Base-by-base conservation (phyloP, 2,329 filamentous ascomycete species). In the Mariannaea sp. region DNA sequence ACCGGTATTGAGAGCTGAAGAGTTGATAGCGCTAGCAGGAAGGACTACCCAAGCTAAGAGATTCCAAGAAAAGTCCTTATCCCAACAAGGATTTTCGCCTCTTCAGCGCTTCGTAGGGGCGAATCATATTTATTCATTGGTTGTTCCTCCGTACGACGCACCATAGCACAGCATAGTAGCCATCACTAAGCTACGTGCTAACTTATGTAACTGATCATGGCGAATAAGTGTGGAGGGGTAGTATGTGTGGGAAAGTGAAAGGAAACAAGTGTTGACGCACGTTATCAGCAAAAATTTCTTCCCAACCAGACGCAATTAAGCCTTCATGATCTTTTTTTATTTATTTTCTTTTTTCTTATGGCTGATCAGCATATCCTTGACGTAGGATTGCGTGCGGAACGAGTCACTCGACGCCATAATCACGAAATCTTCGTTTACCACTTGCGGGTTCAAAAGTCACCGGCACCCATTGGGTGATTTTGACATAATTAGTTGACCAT, bases 1-100 rank as follows among this genome's bases (percentile, higher is more conserved):
- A 46, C 45, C 45, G 49, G 49, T 39, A 44, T 49, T 53, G 49
- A 45, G 49, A 53, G 50, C 39, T 43, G 50, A 44, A 53, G 43
- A 20, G 40, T 36, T 39, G 38, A 53, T 53, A 44, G 39, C 44
- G 50, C 44, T 53, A 53, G 42, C 4, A 33, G 16, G 39, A 20
- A 14, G 39, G 29, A 14, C 46, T 29, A n/a, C 38, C 38, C 38
- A 41, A 29, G 35, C 38, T 49, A 27, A n/a, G n/a, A n/a, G n/a
- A n/a, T 41, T 26, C 43, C 44, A 26, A 45, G 51, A 30, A 26
- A 38, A 24, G 30, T 44, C 49, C 51, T 39, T 49, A 44, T 44
- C 44, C 32, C n/a, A n/a, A 20, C 20, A 13, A 30, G 14, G 20
- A 27, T 30, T 35, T 41, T 29, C 33, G 33, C 17, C 33, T n/a